phyloP scores from a whole-genome alignment of 805 yeast species.

The Dipodascus albidus region DNA sequence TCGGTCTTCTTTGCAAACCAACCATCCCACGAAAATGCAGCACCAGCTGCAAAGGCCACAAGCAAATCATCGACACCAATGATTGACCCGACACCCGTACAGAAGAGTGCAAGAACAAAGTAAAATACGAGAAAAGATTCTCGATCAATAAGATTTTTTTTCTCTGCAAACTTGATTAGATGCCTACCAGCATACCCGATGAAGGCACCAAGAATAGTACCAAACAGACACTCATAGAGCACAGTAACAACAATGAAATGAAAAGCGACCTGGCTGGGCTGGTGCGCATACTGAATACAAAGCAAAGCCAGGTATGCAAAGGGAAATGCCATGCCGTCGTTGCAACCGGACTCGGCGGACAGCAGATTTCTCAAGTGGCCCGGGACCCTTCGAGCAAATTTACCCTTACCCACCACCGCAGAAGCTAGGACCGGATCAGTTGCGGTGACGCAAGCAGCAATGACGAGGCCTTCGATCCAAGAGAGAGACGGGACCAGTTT shows the following conservation, averaged over 20 bases:
- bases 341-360: conserved; percentile 82
- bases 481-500: conserved; percentile 58
- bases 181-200: conserved; percentile 66
- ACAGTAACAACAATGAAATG: conserved; percentile 73
- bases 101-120: conserved; percentile 66
- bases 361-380: conserved; percentile 78
- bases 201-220: conserved; percentile 58
- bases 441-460: conserved; percentile 85
- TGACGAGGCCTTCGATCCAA: conserved; percentile 60
- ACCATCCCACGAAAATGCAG: conserved; percentile 92
- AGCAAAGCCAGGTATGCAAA: conserved; percentile 63
- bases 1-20: conserved; percentile 75
- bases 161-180: conserved; percentile 64
- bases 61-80: conserved; percentile 82
- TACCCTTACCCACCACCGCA: conserved; percentile 90
- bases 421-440: conserved; percentile 94
- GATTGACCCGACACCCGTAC: conserved; percentile 84
- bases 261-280: conserved; percentile 57
- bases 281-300: conserved; percentile 49
- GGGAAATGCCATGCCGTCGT: conserved; percentile 95
- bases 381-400: conserved; percentile 81
- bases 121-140: conserved; percentile 84
- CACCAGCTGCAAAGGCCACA: conserved; percentile 86
- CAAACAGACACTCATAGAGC: conserved; percentile 72
- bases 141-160: conserved; percentile 59